Evolutionary conservation across 2,329 filamentous ascomycete genomes (phyloP), one percentile per base, ranked within the genome.

Genomic region (Coniochaeta ligniaria): DNA sequence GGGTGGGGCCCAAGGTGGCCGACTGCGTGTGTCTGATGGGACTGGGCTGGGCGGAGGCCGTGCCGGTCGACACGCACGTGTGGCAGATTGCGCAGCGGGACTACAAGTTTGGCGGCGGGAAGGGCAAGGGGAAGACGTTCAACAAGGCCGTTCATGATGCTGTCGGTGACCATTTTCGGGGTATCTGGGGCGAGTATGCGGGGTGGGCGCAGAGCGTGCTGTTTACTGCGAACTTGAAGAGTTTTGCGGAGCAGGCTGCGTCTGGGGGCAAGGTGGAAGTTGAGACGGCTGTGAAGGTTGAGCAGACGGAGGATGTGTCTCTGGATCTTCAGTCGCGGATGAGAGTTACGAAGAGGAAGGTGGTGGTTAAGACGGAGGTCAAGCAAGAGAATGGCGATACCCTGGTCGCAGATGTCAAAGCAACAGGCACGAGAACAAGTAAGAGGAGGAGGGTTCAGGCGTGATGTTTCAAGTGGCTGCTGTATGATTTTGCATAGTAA

Each of bases 21-120:
- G 96, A 99, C 72, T 99, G 96, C 70, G 93, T 98, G 8, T 96
- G 91, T 70, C 78, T 99, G 22, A 97, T 99, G 90, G 96, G 96
- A 0, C 77, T 99, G 16, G 94, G 93, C 31, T 99, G 96, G 94
- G 90, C 90, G 35, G 94, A 98, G 74, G 88, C 93, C 2, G 93
- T 99, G 1, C 95, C 95, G 0, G 91, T 99, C 35, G 95, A 99
- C 73, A 99, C 96, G 1, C 96, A 99, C 75, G 92, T 99, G 14
- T 98, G 93, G 94, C 93, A 98, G 77, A 98, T 99, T 70, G 96
- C 95, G 0, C 91, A 96, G 72, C 83, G 95, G 59, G 95, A 99
- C 73, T 99, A 99, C 76, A 92, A 88, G 62, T 96, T 99, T 33
- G 56, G 56, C 14, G 22, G 35, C 68, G 91, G 91, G 7, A 91